A percentile compares a stretch with the other conserved stretches of the same genome.
phyloP scores from a whole-genome alignment of 73 alveolate species.

The Blepharisma stoltei region DNA sequence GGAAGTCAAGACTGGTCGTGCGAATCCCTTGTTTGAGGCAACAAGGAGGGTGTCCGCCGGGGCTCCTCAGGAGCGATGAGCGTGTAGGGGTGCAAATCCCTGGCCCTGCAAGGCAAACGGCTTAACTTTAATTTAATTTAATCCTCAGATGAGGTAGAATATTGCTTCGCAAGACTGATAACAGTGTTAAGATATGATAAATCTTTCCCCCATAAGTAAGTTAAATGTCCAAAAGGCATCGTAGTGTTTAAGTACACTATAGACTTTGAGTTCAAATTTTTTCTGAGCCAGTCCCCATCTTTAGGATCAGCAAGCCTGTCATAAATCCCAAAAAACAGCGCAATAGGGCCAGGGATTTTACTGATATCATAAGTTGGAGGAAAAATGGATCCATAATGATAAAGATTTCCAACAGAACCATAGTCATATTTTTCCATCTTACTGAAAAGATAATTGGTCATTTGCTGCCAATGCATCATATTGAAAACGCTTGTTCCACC shows the following conservation, averaged over 20 bases:
- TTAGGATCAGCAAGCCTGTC: slow-evolving; percentile 46
- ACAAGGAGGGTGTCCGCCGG: too few species aligned
- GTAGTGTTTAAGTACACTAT: too few species aligned
- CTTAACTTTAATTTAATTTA: too few species aligned
- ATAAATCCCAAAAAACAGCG: slow-evolving; percentile 46
- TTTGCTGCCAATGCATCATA: slow-evolving; percentile 75
- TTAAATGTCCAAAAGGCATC: slow-evolving; percentile 27
- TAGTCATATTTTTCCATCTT: slow-evolving; percentile 62
- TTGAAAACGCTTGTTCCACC: slow-evolving; percentile 91
- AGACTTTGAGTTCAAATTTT: neutral
- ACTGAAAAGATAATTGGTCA: slow-evolving; percentile 36
- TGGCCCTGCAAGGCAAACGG: too few species aligned
- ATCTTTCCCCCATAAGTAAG: slow-evolving; percentile 1
- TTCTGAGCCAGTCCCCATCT: slow-evolving; percentile 48
- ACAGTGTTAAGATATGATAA: too few species aligned
- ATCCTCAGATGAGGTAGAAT: too few species aligned
- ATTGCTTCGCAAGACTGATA: too few species aligned
- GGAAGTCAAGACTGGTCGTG: too few species aligned
- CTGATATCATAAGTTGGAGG: slow-evolving; percentile 87
- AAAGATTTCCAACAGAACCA: slow-evolving; percentile 67
- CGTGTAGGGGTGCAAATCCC: too few species aligned
- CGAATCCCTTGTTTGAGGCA: too few species aligned
- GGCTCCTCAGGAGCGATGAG: too few species aligned
- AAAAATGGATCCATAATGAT: slow-evolving; percentile 68
- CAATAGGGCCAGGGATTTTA: slow-evolving; percentile 63